These are phyloP conservation scores for Debaryomyces coudertii DNA, from an alignment of 1,139 yeast species.

Conservation along the genomic window DNA sequence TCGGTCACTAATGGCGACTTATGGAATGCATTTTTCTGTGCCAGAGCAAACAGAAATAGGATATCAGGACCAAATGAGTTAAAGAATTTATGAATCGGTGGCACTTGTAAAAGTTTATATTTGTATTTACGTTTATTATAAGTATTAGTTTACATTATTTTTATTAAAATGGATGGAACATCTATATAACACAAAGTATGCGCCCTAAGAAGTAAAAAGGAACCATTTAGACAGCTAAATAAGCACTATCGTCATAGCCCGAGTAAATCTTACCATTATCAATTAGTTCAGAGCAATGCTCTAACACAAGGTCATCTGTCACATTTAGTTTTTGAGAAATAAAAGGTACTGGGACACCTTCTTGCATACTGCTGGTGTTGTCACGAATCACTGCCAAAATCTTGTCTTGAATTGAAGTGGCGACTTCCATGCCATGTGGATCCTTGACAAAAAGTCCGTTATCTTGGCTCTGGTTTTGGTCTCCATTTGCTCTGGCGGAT, in stretches of 20 bases:
- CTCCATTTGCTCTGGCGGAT: conserved; percentile 16
- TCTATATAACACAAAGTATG: not conserved
- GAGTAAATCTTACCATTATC: conserved; percentile 69
- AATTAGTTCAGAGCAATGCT: conserved; percentile 54
- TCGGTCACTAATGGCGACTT: conserved; percentile 56
- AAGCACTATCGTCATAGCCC: conserved; percentile 68
- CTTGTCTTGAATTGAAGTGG: conserved; percentile 41
- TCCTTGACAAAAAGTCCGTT: conserved; percentile 52
- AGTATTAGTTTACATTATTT: conserved; percentile 1
- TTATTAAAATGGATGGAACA: not conserved
- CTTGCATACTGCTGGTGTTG: conserved; percentile 61
- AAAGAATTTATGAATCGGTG: not conserved
- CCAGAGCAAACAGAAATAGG: conserved; percentile 16
- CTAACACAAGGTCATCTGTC: conserved; percentile 50
- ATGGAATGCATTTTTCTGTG: conserved; percentile 62
- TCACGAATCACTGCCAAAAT: conserved; percentile 54
- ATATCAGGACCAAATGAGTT: not conserved
- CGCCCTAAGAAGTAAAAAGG: not conserved
- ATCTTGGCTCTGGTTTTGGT: conserved; percentile 16
- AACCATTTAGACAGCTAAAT: conserved; percentile 49
- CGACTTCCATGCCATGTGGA: conserved; percentile 28
- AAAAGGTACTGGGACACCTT: conserved; percentile 70
- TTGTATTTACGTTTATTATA: not conserved
- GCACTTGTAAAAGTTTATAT: not conserved
- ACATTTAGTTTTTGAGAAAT: conserved; percentile 59